phyloP scores from a whole-genome alignment of 106 monocot species.

The Dioscorea alata region DNA sequence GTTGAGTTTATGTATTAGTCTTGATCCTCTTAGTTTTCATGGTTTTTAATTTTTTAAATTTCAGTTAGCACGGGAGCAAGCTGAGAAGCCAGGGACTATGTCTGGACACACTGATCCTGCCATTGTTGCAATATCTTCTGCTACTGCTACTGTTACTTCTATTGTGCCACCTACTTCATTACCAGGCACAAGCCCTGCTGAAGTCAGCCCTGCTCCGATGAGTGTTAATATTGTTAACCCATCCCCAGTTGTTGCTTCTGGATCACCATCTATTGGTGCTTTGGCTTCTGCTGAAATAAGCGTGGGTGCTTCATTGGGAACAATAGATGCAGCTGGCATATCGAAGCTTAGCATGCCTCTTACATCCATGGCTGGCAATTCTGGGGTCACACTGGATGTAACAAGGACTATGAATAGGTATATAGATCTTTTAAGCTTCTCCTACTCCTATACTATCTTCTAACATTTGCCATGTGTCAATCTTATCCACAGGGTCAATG shows the following conservation, averaged over 20 bases:
- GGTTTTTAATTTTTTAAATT: constrained; percentile 6
- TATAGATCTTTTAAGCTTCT: constrained; percentile 10
- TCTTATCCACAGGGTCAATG: constrained; percentile 22
- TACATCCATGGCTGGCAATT: constrained; percentile 10
- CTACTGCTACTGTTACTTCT: constrained; percentile 12
- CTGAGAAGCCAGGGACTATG: constrained; percentile 55
- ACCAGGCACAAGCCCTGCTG: constrained; percentile 17
- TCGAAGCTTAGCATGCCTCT: constrained; percentile 11
- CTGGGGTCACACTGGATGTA: constrained; percentile 14
- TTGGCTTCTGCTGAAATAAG: constrained; percentile 17
- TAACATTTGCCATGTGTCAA: too few relatives aligned
- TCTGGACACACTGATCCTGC: constrained; percentile 17
- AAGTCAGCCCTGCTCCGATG: neutral
- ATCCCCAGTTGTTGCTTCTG: constrained; percentile 16
- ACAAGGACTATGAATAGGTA: constrained; percentile 25
- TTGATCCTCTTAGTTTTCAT: neutral
- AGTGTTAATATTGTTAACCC: constrained; percentile 16
- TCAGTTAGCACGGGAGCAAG: constrained; percentile 93
- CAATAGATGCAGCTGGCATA: constrained; percentile 10
- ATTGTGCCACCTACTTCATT: constrained; percentile 16
- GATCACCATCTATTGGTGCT: constrained; percentile 19
- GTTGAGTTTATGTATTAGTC: neutral
- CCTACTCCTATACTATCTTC: too few relatives aligned
- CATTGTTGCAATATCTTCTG: constrained; percentile 15
- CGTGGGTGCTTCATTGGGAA: constrained; percentile 9